phyloP scores from a whole-genome alignment of 768 basidiomycete genomes.

The Lentinula boryana region DNA sequence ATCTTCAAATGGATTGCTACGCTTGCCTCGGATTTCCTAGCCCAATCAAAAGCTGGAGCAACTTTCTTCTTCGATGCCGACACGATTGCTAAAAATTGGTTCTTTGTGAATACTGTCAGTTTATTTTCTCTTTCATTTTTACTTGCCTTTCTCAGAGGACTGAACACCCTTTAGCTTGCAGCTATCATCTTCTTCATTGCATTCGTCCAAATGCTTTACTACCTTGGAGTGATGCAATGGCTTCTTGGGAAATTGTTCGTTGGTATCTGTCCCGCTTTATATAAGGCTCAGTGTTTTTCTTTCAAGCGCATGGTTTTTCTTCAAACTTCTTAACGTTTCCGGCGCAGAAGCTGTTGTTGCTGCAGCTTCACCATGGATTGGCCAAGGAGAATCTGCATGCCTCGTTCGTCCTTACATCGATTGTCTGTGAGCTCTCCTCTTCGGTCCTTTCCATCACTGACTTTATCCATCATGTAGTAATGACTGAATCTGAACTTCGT shows the following conservation, averaged over 20 bases:
- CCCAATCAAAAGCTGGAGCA: slow-evolving; percentile 62
- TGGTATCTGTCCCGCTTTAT: neutral
- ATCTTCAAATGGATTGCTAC: slow-evolving; percentile 82
- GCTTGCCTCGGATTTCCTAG: slow-evolving; percentile 76
- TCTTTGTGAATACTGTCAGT: slow-evolving; percentile 74
- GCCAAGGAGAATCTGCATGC: slow-evolving; percentile 48
- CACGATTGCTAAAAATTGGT: slow-evolving; percentile 66
- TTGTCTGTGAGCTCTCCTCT: neutral
- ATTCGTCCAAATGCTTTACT: slow-evolving; percentile 88
- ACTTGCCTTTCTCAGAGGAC: neutral
- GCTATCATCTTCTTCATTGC: slow-evolving; percentile 94
- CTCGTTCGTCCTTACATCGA: slow-evolving; percentile 10
- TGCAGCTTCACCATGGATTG: slow-evolving; percentile 90
- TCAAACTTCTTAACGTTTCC: slow-evolving; percentile 87
- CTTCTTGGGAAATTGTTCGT: slow-evolving; percentile 76
- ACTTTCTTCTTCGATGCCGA: slow-evolving; percentile 77
- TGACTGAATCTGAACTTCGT: slow-evolving; percentile 85
- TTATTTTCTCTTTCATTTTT: neutral
- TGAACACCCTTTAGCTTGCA: slow-evolving; percentile 36
- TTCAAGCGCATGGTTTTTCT: slow-evolving; percentile 84
- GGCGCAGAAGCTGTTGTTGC: slow-evolving; percentile 94
- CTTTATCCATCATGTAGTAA: slow-evolving; percentile 28
- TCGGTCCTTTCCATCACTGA: neutral
- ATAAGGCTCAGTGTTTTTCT: neutral
- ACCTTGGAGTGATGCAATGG: slow-evolving; percentile 93